Base-by-base conservation (phyloP, 441 rosid species). In the Kokia cookei region DNA sequence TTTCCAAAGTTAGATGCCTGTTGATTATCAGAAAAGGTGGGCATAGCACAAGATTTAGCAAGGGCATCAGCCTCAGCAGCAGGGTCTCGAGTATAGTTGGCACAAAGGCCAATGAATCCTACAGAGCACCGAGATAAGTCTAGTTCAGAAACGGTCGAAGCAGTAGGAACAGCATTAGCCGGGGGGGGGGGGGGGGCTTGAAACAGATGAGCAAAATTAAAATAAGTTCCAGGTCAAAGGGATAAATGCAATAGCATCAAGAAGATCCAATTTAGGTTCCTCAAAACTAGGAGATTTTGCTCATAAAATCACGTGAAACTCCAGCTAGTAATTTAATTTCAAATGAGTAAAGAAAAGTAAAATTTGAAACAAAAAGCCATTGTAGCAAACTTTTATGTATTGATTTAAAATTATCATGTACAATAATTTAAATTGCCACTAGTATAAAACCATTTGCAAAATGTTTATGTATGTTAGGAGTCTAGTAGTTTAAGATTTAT, bases 91-190 rank as follows among this genome's bases (percentile, higher is more conserved):
- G 67, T 40, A 78, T 78, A 62, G 76, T 84, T 54, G 98, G 98
- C 86, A 89, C 83, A 64, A 94, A 85, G 48, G 98, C 98, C 81
- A 86, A 81, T 67, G 88, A 78, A 40, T 93, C 98, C 19, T 98
- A 79, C 66, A 94, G 84, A 62, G 92, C 83, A 73, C 97, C 98
- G 76, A 96, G 93, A 80, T 93, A 82, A 82, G 84, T 94, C 98
- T 81, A 90, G 85, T 83, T 89, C 94, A 37, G 82, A 84, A 87
- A 62, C 83, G 82, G 73, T 84, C 40, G 87, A 78, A 65, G 88
- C 55, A 54, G 86, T 57, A 50, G 91, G 82, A 58, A 77, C 84
- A 84, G 87, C 82, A 62, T 83, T 75, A 77, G 80, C 62, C 64
- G 78, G 11, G 47, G 47, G 2, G 7, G 74, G 26, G 29, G 79